A percentile compares a stretch with the other conserved stretches of the same genome.
Evolutionary conservation across 305 asterid species (phyloP).

Genomic region (Fraxinus albicans): DNA sequence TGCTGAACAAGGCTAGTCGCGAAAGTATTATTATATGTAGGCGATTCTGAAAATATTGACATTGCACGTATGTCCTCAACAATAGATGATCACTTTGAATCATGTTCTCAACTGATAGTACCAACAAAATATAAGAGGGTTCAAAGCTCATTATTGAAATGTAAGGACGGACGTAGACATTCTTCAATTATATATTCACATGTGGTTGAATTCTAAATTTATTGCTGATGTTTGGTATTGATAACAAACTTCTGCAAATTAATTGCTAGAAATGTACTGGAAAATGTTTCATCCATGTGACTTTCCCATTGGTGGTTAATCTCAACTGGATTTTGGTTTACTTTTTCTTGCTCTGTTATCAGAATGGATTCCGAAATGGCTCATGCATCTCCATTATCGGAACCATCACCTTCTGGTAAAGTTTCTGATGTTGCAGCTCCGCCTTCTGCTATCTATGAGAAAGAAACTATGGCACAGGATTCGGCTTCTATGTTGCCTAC

Average conservation of each 20-base stretch:
- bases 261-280: slow-evolving; percentile 7
- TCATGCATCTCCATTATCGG: slow-evolving; percentile 37
- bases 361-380: slow-evolving; percentile 68
- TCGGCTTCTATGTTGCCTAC: slow-evolving; percentile 51
- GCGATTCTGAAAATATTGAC: not conserved
- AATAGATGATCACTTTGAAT: not conserved
- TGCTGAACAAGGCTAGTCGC: slow-evolving; percentile 7
- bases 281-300: slow-evolving; percentile 5
- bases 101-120: not conserved
- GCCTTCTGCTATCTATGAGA: slow-evolving; percentile 35
- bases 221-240: slow-evolving; percentile 17
- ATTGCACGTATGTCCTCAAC: not conserved
- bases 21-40: not conserved
- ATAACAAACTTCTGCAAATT: slow-evolving; percentile 4
- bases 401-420: slow-evolving; percentile 26
- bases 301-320: not conserved
- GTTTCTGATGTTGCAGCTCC: slow-evolving; percentile 46
- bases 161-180: not conserved
- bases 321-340: slow-evolving; percentile 6
- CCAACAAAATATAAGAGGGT: not conserved
- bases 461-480: slow-evolving; percentile 41
- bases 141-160: not conserved
- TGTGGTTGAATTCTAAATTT: slow-evolving; percentile 6
- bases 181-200: slow-evolving; percentile 11
- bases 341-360: slow-evolving; percentile 27